Conservation (phyloP, 176 grass and related monocot species). For the Avena insularis region DNA sequence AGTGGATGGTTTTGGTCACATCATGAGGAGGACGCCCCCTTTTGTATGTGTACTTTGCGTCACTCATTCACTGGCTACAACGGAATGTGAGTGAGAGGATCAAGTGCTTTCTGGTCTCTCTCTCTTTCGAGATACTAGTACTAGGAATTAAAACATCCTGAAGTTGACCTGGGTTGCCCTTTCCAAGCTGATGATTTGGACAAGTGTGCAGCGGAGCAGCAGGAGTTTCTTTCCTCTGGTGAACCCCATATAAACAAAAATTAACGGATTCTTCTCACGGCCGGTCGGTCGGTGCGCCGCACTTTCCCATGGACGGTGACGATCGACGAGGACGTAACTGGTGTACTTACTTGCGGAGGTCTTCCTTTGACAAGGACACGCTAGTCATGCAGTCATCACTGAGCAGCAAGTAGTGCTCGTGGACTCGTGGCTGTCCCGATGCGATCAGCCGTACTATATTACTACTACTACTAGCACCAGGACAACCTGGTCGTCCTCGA, state of each 20-base stretch:
- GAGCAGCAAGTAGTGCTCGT: background rate
- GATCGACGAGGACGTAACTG: background rate
- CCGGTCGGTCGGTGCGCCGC: background rate
- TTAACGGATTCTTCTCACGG: background rate
- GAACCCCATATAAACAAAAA: slow-evolving; percentile 13
- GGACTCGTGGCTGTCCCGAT: background rate
- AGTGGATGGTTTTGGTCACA: slow-evolving; percentile 36
- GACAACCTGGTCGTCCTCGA: slow-evolving; percentile 27
- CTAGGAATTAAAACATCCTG: background rate
- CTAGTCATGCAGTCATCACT: background rate
- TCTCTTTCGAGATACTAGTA: background rate
- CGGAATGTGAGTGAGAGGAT: background rate
- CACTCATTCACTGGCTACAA: background rate
- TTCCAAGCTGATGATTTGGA: slow-evolving; percentile 17
- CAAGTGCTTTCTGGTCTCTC: background rate
- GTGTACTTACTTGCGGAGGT: background rate
- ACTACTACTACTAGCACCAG: too few relatives aligned
- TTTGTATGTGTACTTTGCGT: slow-evolving; percentile 34
- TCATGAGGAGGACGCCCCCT: slow-evolving; percentile 10
- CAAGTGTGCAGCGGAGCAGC: background rate
- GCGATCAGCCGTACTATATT: slow-evolving; percentile 20
- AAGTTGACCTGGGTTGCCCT: background rate
- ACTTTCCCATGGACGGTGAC: slow-evolving; percentile 16
- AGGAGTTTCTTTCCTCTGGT: background rate
- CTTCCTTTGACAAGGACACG: background rate